These are phyloP conservation scores for Voacanga thouarsii DNA, from an alignment of 257 asterid genomes.

Conservation along the genomic window DNA sequence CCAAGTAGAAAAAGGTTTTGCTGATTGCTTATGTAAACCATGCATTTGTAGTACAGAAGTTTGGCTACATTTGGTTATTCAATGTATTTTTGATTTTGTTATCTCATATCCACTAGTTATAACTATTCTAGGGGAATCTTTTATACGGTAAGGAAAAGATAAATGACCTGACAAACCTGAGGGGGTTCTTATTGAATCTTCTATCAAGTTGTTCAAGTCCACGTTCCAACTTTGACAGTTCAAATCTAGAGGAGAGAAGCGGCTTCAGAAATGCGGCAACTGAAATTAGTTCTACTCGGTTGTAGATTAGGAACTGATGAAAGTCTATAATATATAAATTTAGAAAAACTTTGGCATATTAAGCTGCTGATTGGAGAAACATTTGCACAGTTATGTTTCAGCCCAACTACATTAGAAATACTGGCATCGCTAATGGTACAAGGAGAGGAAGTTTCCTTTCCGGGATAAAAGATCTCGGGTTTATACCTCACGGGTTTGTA, in stretches of 20 bases:
- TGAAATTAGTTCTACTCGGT: neutral
- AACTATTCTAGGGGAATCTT: neutral
- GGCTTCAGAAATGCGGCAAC: neutral
- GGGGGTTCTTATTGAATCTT: neutral
- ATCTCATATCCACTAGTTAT: neutral
- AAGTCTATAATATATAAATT: neutral
- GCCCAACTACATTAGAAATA: neutral
- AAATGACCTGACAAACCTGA: neutral
- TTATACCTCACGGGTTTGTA: neutral
- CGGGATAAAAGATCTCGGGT: neutral
- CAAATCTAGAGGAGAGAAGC: neutral
- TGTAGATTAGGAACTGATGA: neutral
- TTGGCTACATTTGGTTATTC: neutral
- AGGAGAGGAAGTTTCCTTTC: neutral
- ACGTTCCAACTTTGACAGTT: neutral
- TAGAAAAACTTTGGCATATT: neutral
- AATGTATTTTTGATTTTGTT: neutral
- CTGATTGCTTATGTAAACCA: constrained; percentile 5
- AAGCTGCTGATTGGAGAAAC: neutral
- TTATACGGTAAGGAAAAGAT: neutral
- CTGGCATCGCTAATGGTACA: neutral
- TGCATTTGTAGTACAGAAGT: neutral
- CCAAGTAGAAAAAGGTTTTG: neutral
- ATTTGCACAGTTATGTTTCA: neutral
- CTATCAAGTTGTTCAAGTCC: neutral